Evolutionary conservation across 495 filamentous ascomycete genomes (phyloP).

Genomic region (Cryomyces minteri): DNA sequence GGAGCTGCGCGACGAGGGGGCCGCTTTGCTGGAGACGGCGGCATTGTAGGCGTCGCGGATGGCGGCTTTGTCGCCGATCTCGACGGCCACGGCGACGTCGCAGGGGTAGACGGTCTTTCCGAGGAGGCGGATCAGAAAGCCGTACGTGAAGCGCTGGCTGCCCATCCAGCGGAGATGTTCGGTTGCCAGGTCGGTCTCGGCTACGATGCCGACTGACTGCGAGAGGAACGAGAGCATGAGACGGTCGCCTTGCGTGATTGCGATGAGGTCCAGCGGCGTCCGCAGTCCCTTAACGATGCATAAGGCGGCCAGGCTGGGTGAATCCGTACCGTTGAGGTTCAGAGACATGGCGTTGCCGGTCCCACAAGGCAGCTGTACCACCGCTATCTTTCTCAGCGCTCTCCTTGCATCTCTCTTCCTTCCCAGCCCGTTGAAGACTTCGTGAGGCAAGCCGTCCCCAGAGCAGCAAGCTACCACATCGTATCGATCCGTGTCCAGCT

Average conservation of each 20-base stretch:
- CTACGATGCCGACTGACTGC: constrained; percentile 77
- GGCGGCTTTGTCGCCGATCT: constrained; percentile 52
- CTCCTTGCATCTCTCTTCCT: constrained; percentile 53
- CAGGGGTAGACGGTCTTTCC: constrained; percentile 66
- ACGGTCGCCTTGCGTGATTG: constrained; percentile 59
- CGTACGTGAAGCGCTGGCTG: constrained; percentile 61
- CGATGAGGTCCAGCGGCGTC: constrained; percentile 68
- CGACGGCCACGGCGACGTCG: constrained; percentile 68
- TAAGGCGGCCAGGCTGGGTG: constrained; percentile 56
- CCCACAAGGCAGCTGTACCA: constrained; percentile 81
- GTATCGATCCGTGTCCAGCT: constrained; percentile 59
- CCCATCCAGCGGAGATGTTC: constrained; percentile 92
- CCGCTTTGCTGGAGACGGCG: constrained; percentile 22
- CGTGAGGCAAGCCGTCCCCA: constrained; percentile 79
- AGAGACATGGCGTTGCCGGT: constrained; percentile 87
- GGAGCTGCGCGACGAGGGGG: constrained; percentile 30
- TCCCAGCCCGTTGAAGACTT: constrained; percentile 85
- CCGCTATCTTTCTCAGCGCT: constrained; percentile 61
- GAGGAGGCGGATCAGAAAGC: constrained; percentile 55
- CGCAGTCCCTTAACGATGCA: constrained; percentile 68
- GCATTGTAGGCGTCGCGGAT: constrained; percentile 56
- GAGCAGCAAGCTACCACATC: constrained; percentile 82
- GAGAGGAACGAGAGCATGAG: constrained; percentile 76
- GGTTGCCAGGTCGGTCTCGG: constrained; percentile 74
- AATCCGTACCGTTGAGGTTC: constrained; percentile 71